phyloP scores from a whole-genome alignment of 208 protist genomes.

The Strigomonas culicis region DNA sequence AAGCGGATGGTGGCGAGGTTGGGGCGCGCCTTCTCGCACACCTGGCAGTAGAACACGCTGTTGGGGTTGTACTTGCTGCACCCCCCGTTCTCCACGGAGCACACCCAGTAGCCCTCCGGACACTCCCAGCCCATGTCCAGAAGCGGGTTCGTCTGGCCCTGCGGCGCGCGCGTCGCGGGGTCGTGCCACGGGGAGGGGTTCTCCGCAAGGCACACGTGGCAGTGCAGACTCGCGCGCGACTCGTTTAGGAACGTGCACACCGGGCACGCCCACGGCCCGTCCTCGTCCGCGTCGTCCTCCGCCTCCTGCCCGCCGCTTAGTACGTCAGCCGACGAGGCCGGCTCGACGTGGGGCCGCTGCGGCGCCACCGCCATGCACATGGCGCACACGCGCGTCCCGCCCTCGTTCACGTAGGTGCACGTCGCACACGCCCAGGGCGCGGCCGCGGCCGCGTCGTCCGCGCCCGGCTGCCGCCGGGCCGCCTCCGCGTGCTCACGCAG shows the following conservation, averaged over 20 bases:
- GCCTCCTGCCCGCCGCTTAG: constrained; percentile 1
- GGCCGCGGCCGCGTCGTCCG: background rate
- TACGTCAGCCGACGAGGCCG: background rate
- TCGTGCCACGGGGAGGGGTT: constrained; percentile 38
- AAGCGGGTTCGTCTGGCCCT: background rate
- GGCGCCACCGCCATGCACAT: constrained; percentile 12
- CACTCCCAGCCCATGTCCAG: constrained; percentile 35
- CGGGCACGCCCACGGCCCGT: constrained; percentile 49
- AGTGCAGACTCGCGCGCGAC: constrained; percentile 28
- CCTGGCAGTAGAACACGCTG: constrained; percentile 74
- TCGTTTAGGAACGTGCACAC: constrained; percentile 67
- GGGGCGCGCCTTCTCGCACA: constrained; percentile 75
- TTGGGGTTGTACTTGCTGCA: constrained; percentile 87
- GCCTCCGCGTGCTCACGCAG: constrained; percentile 20
- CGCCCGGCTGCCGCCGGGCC: background rate
- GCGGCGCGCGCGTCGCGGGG: background rate
- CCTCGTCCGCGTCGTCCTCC: constrained; percentile 25
- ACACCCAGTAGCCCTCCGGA: constrained; percentile 77
- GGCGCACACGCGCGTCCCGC: constrained; percentile 14
- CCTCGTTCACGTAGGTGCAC: constrained; percentile 51
- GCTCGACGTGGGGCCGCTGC: constrained; percentile 7
- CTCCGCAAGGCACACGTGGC: constrained; percentile 40
- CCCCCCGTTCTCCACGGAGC: constrained; percentile 78
- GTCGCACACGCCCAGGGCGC: constrained; percentile 37
- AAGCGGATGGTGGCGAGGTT: constrained; percentile 68